Conservation (phyloP, 225 moss, liverwort and hornwort species). For the Polytrichum commune region DNA sequence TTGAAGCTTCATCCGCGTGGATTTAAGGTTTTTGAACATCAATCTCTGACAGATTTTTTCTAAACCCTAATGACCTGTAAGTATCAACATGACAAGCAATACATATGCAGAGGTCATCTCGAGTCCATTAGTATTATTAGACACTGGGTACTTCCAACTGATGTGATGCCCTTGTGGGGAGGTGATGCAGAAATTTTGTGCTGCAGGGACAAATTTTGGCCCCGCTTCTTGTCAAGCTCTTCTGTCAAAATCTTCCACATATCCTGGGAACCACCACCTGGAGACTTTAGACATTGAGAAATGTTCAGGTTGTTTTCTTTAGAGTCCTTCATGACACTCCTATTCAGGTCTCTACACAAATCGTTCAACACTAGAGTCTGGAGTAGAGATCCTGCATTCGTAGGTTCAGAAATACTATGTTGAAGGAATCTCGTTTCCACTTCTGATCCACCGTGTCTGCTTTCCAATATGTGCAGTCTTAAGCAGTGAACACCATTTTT, state of each 20-base stretch:
- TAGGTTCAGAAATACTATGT: no score
- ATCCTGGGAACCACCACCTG: slow-evolving; percentile 17
- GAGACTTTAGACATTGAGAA: slow-evolving; percentile 48
- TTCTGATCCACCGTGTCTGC: no score
- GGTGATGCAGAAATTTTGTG: slow-evolving; percentile 43
- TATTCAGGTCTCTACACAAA: not conserved
- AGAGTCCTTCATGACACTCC: not conserved
- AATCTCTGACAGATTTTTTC: not conserved
- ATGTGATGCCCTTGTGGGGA: slow-evolving; percentile 8
- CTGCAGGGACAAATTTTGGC: slow-evolving; percentile 60
- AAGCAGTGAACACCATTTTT: slow-evolving; percentile 29
- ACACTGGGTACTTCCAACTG: not conserved
- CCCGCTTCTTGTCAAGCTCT: slow-evolving; percentile 40
- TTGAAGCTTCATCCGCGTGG: slow-evolving; percentile 30
- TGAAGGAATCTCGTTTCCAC: no score
- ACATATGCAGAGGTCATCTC: no score
- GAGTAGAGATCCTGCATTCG: no score
- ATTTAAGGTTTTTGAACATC: slow-evolving; percentile 22
- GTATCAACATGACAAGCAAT: no score
- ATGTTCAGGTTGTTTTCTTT: slow-evolving; percentile 50
- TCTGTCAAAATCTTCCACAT: slow-evolving; percentile 3
- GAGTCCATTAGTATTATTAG: no score
- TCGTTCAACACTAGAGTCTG: slow-evolving; percentile 1
- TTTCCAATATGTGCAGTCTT: slow-evolving; percentile 31
- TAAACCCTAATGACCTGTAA: slow-evolving; percentile 8